Conservation (phyloP, 495 filamentous ascomycete genomes). For the Darksidea phi region DNA sequence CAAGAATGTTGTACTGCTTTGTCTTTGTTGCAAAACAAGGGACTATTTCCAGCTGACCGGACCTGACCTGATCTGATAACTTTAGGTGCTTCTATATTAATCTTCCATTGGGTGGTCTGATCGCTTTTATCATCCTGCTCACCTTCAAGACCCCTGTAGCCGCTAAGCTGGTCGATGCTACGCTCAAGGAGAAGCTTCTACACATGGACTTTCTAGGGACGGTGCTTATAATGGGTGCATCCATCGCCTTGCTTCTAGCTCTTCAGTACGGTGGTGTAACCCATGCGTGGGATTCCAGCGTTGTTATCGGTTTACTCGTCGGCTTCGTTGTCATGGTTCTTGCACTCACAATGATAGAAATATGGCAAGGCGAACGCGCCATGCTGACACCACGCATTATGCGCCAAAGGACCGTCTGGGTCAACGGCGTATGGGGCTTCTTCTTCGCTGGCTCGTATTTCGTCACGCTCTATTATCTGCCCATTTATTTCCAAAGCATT, state of each 20-base stretch:
- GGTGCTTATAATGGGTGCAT: constrained; percentile 27
- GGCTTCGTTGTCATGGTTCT: constrained; percentile 36
- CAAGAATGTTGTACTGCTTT: too few species aligned
- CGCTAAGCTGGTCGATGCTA: constrained; percentile 26
- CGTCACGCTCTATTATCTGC: constrained; percentile 37
- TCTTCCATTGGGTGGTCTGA: constrained; percentile 51
- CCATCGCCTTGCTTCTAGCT: constrained; percentile 33
- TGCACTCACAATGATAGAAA: constrained; percentile 25
- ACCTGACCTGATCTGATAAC: too few species aligned
- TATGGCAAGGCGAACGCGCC: constrained; percentile 25
- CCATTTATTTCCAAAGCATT: constrained; percentile 42
- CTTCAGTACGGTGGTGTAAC: constrained; percentile 38
- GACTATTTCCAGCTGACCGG: too few species aligned
- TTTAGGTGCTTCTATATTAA: constrained; percentile 52
- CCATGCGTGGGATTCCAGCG: constrained; percentile 38
- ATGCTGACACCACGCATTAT: constrained; percentile 28
- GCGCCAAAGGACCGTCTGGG: constrained; percentile 13
- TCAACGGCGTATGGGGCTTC: constrained; percentile 10
- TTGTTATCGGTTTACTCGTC: constrained; percentile 51
- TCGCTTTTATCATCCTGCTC: constrained; percentile 45
- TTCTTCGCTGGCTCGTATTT: constrained; percentile 28
- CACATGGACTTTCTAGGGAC: constrained; percentile 36
- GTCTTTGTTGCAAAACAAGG: too few species aligned
- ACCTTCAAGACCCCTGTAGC: constrained; percentile 43
- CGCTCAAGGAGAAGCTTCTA: constrained; percentile 35